Percentiles rank a stretch among this genome's conserved stretches.
These are phyloP conservation scores for Penicillium samsonianum DNA, from an alignment of 495 filamentous ascomycete genomes.

Conservation along the genomic window DNA sequence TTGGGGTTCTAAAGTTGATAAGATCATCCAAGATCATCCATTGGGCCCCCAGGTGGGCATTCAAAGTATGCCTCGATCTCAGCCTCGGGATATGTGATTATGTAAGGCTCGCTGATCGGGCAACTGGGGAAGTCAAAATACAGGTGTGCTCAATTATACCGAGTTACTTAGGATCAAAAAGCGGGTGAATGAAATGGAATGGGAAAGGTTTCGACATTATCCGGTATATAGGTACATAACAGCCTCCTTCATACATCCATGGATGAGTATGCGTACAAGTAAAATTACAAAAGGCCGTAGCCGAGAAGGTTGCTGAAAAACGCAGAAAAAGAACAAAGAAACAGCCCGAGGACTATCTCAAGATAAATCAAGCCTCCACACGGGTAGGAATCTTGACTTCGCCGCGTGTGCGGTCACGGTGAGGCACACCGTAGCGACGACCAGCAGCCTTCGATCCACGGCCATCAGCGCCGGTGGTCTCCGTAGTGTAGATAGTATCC, in stretches of 20 bases:
- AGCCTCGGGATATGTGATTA: too few relatives aligned
- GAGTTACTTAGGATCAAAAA: too few relatives aligned
- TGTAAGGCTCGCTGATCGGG: too few relatives aligned
- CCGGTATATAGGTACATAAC: conserved; percentile 37
- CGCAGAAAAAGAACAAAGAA: background rate
- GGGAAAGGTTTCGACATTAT: conserved; percentile 15
- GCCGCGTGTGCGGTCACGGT: conserved; percentile 70
- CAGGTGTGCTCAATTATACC: too few relatives aligned
- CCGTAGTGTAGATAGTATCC: conserved; percentile 56
- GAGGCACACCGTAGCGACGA: conserved; percentile 68
- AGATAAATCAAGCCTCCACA: conserved; percentile 48
- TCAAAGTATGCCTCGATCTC: too few relatives aligned
- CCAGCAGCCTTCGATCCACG: conserved; percentile 58
- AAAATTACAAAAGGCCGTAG: conserved; percentile 19
- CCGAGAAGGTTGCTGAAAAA: conserved; percentile 11
- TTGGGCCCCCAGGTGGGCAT: too few relatives aligned
- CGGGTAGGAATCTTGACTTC: conserved; percentile 70
- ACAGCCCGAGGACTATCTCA: background rate
- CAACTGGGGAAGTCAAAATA: too few relatives aligned
- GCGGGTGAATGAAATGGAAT: background rate
- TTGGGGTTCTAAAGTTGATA: too few relatives aligned
- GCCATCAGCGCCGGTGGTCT: conserved; percentile 63
- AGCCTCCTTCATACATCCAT: conserved; percentile 21
- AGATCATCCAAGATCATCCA: too few relatives aligned
- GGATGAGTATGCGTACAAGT: conserved; percentile 29